Evolutionary conservation across 768 basidiomycete species (phyloP), one percentile per base, ranked within the genome.

Genomic region (Hemileccinum impolitum): DNA sequence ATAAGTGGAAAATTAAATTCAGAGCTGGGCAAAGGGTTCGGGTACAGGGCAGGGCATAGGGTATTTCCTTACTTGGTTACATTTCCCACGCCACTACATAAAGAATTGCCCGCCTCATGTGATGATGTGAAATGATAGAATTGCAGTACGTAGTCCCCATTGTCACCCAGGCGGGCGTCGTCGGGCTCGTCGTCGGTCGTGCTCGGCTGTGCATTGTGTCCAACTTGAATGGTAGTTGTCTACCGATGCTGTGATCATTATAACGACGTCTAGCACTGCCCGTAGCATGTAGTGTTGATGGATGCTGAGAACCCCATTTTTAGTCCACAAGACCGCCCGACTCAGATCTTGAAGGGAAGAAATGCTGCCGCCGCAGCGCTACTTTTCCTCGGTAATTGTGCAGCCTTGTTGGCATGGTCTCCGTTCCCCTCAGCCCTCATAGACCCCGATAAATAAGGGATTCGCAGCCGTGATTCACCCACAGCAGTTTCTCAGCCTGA

Each of bases 1-100:
- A 71, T 74, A 74, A 73, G 72, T 70, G 70, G 70, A 72, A 73
- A 73, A 76, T 75, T 79, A 82, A 84, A 82, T 82, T 78, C 77
- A 71, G 75, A 72, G 70, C 70, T 78, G 82, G 82, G 82, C 82
- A 84, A 73, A 85, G 82, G 82, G 82, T 83, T 82, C 70, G 73
- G 72, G 73, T 58, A 70, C 56, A 74, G 73, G 73, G 72, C 58
- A 64, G 59, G 68, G 65, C 53, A 18, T 11, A 68, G 66, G 66
- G 66, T 55, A 67, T 67, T 53, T 18, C 66, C 61, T 53, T 57
- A 42, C 15, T 5, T 40, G 48, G 44, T 1, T 0, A 0, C 0
- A 6, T 25, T 41, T 61, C 43, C 41, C 66, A 66, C 68, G 66
- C 63, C 67, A 63, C 65, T 47, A 2, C 17, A 17, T 6, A 52